Conservation (phyloP, 805 yeast species). For the Komagataella kurtzmanii region DNA sequence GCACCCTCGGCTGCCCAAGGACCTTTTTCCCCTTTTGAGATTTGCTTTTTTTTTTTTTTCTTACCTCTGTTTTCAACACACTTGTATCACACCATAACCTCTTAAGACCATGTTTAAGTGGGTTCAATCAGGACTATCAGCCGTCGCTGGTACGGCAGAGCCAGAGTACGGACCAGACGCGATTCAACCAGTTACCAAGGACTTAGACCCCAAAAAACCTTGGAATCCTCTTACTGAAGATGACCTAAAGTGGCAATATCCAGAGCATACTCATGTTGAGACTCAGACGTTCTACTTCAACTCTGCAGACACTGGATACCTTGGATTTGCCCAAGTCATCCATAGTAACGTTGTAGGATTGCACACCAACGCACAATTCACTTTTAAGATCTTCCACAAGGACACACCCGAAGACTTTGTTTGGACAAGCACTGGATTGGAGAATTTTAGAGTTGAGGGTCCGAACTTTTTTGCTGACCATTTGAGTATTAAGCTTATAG, state of each 20-base stretch:
- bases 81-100: neutral
- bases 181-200: slow-evolving; percentile 69
- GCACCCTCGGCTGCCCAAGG: neutral
- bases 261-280: slow-evolving; percentile 82
- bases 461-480: slow-evolving; percentile 70
- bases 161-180: slow-evolving; percentile 94
- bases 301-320: slow-evolving; percentile 43
- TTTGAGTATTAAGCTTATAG: slow-evolving; percentile 46
- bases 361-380: slow-evolving; percentile 86
- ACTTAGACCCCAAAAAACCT: slow-evolving; percentile 28
- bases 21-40: neutral
- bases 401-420: slow-evolving; percentile 36
- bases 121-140: slow-evolving; percentile 76
- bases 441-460: slow-evolving; percentile 62
- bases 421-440: slow-evolving; percentile 90
- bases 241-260: slow-evolving; percentile 68
- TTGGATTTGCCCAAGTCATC: slow-evolving; percentile 88
- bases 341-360: slow-evolving; percentile 87
- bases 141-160: slow-evolving; percentile 93
- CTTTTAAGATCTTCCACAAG: slow-evolving; percentile 64
- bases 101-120: slow-evolving; percentile 24
- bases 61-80: neutral
- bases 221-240: slow-evolving; percentile 43
- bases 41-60: neutral
- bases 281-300: slow-evolving; percentile 87